These are phyloP conservation scores for Leccinum sublutescens DNA, from an alignment of 768 basidiomycete species.

Conservation along the genomic window DNA sequence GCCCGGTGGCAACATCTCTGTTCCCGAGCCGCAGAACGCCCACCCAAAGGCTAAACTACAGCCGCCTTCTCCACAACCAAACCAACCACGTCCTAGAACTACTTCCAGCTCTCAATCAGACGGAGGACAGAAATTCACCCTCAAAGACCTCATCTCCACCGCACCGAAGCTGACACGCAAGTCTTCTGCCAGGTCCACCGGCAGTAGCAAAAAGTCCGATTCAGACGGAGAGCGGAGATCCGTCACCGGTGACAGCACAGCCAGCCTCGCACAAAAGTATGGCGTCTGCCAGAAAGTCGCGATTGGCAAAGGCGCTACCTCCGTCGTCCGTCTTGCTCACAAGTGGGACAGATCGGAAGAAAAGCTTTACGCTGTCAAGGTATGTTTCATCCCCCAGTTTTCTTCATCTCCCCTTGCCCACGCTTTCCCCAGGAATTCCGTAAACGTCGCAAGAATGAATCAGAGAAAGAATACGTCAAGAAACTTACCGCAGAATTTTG, in stretches of 20 bases:
- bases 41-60: constrained; percentile 21
- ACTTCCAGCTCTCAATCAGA: constrained; percentile 55
- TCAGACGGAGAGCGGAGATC: constrained; percentile 52
- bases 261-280: constrained; percentile 81
- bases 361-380: constrained; percentile 98
- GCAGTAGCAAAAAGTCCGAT: constrained; percentile 64
- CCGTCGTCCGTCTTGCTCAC: constrained; percentile 93
- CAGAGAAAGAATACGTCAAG: constrained; percentile 99
- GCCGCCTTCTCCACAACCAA: constrained; percentile 19
- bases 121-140: constrained; percentile 70
- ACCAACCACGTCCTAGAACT: constrained; percentile 32
- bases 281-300: constrained; percentile 96
- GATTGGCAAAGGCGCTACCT: constrained; percentile 98
- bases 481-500: constrained; percentile 99
- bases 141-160: constrained; percentile 74
- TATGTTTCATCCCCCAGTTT: constrained; percentile 26
- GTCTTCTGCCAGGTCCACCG: constrained; percentile 68
- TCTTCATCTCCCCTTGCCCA: background rate
- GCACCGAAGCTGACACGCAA: constrained; percentile 76
- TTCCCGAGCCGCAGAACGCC: constrained; percentile 31
- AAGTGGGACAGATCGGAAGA: constrained; percentile 98
- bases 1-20: constrained; percentile 31
- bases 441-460: constrained; percentile 95
- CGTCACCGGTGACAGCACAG: constrained; percentile 50
- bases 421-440: constrained; percentile 80